phyloP scores from a whole-genome alignment of 345 rosid genomes.

The Clausena lansium region DNA sequence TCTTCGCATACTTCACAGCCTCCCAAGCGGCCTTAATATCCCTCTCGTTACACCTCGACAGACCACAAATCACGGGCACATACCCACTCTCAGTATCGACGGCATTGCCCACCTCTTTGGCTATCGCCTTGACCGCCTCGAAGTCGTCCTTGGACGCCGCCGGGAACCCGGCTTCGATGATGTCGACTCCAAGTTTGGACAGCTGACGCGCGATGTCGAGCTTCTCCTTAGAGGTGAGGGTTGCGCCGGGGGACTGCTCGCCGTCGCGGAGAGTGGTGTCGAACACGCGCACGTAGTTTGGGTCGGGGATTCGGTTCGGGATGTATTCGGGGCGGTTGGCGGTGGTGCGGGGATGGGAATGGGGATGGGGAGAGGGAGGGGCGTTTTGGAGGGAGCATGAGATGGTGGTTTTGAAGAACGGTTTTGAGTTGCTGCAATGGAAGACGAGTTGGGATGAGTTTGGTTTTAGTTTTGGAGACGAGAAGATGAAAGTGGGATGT shows the following conservation, averaged over 20 bases:
- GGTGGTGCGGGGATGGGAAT: too few relatives aligned
- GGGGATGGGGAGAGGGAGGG: too few relatives aligned
- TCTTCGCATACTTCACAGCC: conserved; percentile 73
- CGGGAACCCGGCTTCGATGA: conserved; percentile 93
- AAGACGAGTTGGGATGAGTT: conserved; percentile 8
- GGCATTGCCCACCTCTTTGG: conserved; percentile 68
- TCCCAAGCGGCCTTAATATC: conserved; percentile 87
- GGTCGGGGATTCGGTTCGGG: conserved; percentile 70
- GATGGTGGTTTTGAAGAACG: conserved; percentile 21
- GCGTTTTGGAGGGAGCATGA: conserved; percentile 25
- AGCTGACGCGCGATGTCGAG: conserved; percentile 88
- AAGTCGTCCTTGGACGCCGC: conserved; percentile 90
- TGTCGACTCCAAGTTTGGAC: conserved; percentile 81
- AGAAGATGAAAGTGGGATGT: conserved; percentile 19
- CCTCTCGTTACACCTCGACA: conserved; percentile 79
- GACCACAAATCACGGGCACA: conserved; percentile 92
- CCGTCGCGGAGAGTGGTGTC: conserved; percentile 99
- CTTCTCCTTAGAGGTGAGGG: conserved; percentile 85
- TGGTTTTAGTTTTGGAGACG: conserved; percentile 14
- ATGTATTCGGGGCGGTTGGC: conserved; percentile 52
- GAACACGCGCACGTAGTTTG: conserved; percentile 76
- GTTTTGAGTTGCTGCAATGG: conserved; percentile 12
- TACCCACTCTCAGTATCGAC: conserved; percentile 57
- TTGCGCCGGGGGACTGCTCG: conserved; percentile 98
- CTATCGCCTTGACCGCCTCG: conserved; percentile 76